These are phyloP conservation scores for Kappamyces sp. DNA, from an alignment of 192 early-diverging fungal genomes.

Conservation along the genomic window DNA sequence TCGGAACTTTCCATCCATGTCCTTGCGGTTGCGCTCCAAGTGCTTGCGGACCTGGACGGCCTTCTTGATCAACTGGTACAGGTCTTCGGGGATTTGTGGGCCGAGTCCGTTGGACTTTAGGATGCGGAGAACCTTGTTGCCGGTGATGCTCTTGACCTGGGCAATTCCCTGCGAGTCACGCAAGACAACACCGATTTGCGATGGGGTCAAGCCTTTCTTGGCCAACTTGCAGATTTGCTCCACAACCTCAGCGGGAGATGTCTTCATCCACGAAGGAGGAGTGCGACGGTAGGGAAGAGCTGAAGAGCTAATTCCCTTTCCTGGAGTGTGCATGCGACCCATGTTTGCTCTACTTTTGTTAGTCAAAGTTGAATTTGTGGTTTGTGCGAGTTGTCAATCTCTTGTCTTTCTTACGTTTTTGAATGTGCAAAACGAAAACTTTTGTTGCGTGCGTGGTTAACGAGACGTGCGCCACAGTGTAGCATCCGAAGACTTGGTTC, in stretches of 20 bases:
- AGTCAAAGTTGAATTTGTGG: no score
- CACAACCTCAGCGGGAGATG: constrained; percentile 92
- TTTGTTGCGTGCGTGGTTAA: no score
- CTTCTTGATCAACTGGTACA: constrained; percentile 99
- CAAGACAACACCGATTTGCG: constrained; percentile 96
- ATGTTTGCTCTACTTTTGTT: constrained; percentile 17
- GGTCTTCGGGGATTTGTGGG: constrained; percentile 96
- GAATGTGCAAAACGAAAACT: no score
- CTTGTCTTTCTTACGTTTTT: no score
- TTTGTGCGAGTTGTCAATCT: no score
- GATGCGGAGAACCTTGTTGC: constrained; percentile 99
- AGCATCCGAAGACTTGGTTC: no score
- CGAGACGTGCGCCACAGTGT: no score
- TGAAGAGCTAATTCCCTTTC: constrained; percentile 89
- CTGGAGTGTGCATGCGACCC: constrained; percentile 84
- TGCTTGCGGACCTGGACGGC: constrained; percentile 98
- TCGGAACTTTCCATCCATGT: constrained; percentile 97
- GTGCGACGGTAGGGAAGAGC: constrained; percentile 96
- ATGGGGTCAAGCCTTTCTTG: constrained; percentile 98
- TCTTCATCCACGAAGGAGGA: constrained; percentile 97
- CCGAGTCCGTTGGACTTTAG: constrained; percentile 93
- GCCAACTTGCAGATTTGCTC: constrained; percentile 98
- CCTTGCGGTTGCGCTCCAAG: constrained; percentile 98
- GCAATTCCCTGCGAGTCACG: constrained; percentile 97
- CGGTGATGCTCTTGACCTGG: constrained; percentile 93